Evolutionary conservation across 1,284 basidiomycete species (phyloP).

Genomic region (Agroathelia rolfsii): DNA sequence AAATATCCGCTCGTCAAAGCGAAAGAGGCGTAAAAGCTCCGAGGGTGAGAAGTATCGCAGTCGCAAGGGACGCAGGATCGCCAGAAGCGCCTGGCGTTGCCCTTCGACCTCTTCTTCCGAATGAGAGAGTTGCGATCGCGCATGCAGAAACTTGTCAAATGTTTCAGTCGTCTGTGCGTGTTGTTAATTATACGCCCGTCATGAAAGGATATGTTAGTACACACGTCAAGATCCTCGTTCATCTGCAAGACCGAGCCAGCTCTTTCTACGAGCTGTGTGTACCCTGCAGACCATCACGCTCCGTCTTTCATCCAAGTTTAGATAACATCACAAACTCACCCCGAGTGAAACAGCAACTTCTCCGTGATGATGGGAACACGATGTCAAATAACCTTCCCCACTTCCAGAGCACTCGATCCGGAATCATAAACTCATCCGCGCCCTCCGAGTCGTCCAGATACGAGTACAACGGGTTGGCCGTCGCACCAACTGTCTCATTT

Average conservation of each 20-base stretch:
- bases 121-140: too few relatives aligned
- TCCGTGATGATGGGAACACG: slow-evolving; percentile 46
- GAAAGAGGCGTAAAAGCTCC: slow-evolving; percentile 61
- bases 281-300: slow-evolving; percentile 34
- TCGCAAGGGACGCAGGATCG: slow-evolving; percentile 42
- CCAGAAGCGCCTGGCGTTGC: slow-evolving; percentile 42
- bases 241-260: slow-evolving; percentile 66
- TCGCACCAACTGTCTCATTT: too few relatives aligned
- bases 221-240: slow-evolving; percentile 54
- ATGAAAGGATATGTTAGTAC: too few relatives aligned
- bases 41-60: slow-evolving; percentile 65
- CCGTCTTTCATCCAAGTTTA: too few relatives aligned
- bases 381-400: slow-evolving; percentile 76
- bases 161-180: slow-evolving; percentile 50
- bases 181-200: too few relatives aligned
- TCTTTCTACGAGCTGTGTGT: slow-evolving; percentile 65
- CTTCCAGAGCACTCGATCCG: slow-evolving; percentile 54
- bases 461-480: slow-evolving; percentile 9
- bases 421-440: slow-evolving; percentile 28
- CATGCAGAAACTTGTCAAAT: slow-evolving; percentile 48
- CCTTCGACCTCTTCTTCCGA: too few relatives aligned
- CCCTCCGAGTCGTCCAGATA: slow-evolving; percentile 12
- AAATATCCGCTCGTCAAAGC: slow-evolving; percentile 38
- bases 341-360: slow-evolving; percentile 71
- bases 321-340: slow-evolving; percentile 38